Evolutionary conservation across 1,284 basidiomycete species (phyloP).

Genomic region (Ganoderma meredithae): DNA sequence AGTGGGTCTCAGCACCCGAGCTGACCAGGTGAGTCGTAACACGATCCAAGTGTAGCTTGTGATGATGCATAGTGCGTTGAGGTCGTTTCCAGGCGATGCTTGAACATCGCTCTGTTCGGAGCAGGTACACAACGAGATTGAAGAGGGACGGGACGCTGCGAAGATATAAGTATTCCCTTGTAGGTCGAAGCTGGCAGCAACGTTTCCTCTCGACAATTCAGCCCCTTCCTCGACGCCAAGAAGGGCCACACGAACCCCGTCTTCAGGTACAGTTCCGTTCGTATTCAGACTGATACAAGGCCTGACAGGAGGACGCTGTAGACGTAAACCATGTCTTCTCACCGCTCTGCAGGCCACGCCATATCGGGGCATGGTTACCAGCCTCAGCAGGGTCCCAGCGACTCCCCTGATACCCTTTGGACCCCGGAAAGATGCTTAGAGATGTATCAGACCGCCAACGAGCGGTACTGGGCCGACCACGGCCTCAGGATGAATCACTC

Average conservation of each 20-base stretch:
- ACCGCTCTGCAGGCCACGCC: not conserved
- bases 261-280: not conserved
- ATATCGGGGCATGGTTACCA: not conserved
- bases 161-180: slow-evolving; percentile 7
- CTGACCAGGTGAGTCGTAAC: slow-evolving; percentile 16
- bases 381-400: not conserved
- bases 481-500: slow-evolving; percentile 20
- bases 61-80: slow-evolving; percentile 15
- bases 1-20: slow-evolving; percentile 5
- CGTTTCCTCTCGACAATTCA: slow-evolving; percentile 8
- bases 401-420: not conserved
- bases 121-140: not conserved
- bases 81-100: slow-evolving; percentile 15
- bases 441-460: slow-evolving; percentile 15
- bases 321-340: not conserved
- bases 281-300: not conserved
- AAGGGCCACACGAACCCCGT: not conserved
- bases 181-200: not conserved
- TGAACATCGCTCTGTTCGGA: slow-evolving; percentile 2
- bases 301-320: not conserved
- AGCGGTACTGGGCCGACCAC: slow-evolving; percentile 22
- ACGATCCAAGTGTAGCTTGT: slow-evolving; percentile 3
- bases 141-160: not conserved
- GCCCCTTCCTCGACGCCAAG: not conserved
- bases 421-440: slow-evolving; percentile 15